Base-by-base conservation (phyloP, 1,139 yeast genomes). In the Chernovozyma aurita region DNA sequence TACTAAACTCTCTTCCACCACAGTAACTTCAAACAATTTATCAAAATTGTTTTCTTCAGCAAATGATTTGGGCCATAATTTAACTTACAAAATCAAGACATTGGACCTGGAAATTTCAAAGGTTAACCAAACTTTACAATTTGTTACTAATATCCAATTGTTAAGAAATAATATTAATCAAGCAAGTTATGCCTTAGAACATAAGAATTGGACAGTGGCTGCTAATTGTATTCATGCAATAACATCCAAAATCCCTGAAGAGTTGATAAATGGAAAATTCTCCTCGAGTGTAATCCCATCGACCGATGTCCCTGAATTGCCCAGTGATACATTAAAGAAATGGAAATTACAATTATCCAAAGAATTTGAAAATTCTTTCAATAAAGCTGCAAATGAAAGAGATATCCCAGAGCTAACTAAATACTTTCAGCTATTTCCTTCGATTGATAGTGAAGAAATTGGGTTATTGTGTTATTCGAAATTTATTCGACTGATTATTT, bases 241-340 rank as follows among this genome's bases (percentile, higher is more conserved):
- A 20, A 78, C 79, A 8, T 62, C 75, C 17, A 50, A 64, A 20
- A 59, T 85, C 24, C 86, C 95, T 0, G 45, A 56, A 0, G 68
- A 65, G 2, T 54, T 85, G 17, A 65, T 73, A 9, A 47, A 58
- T 11, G 90, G 95, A n/a, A 66, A 73, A 39, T 88, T 82, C 57
- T 92, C 95, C 2, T 74, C 80, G 34, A 78, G 73, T 32, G 86
- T 85, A 50, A 92, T 92, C n/a, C 98, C 99, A 0, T 80, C 95
- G 0, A 70, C 85, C 7, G 95, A 86, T 37, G 72, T 88, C n/a
- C 96, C 97, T 0, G 95, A 86, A 38, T 64, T 74, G 36, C 97
- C 98, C 0, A 56, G 60, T 12, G 71, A 63, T 1, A 64, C 85
- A 0, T 52, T 92, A 1, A 54, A 61, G 1, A 66, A 65, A 14